Evolutionary conservation across 805 yeast species (phyloP), one percentile per base, ranked within the genome.

Genomic region (Myxozyma vanderwaltii): DNA sequence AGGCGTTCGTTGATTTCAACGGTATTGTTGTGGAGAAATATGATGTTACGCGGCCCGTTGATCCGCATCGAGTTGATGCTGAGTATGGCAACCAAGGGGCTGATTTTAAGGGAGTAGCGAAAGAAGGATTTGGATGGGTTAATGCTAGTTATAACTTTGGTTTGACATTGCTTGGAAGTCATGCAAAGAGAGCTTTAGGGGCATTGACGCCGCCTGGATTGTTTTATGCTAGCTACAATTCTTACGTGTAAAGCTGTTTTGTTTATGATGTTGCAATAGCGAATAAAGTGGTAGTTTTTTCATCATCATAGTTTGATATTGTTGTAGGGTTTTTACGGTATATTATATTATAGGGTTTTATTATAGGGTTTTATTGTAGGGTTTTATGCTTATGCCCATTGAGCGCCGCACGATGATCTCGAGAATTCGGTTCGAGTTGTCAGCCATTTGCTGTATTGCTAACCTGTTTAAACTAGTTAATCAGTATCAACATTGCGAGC

Each of bases 121-220:
- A 88, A 6, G 97, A 94, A 74, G 99, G 99, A 0, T 92, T 92
- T 73, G 99, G 98, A 1, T 92, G 99, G 99, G 97, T 92, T 52
- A 92, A 92, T 75, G 87, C 98, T 4, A 85, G 94, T 67, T 91
- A 82, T 73, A 68, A 86, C 27, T 72, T 87, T 61, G 97, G 97
- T 0, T 75, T 90, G 61, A 79, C 86, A 23, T 82, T 82, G 59
- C 75, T 88, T 73, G 84, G 83, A 63, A 77, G 79, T 51, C 85
- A 82, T 64, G 91, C 91, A 2, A 79, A 79, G 59, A 79, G 96
- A 62, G 89, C 91, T 0, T 76, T 91, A 61, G 96, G 96, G 0
- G 81, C 91, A 2, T 82, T 87, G 54, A 85, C 91, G 2, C 83
- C 89, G 2, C 95, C 96, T 0, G 78, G 76, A 10, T 82, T 80